Base-by-base conservation (phyloP, 2,329 filamentous ascomycete genomes). In the Teratosphaeria zuluensis region DNA sequence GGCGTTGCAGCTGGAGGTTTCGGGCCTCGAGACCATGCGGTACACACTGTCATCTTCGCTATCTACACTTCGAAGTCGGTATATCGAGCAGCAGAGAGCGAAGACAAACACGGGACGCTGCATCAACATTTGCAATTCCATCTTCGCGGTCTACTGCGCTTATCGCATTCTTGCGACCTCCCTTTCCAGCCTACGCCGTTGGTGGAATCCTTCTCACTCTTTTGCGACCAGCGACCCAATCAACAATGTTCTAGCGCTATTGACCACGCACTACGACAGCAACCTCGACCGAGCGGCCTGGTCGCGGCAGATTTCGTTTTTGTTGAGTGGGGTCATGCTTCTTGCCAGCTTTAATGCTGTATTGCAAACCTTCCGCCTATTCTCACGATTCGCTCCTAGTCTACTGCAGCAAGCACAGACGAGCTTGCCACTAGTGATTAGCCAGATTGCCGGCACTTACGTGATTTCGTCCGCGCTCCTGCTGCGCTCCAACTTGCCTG, bases 261-360 rank as follows among this genome's bases (percentile, higher is more conserved):
- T 95, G 19, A 89, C 89, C 3, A 86, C 87, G 58, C 89, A 95
- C 74, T 92, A 89, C 83, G 89, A 95, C 69, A 88, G 89, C 2
- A 84, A 86, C 61, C 81, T 95, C 30, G 88, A 95, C 74, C 88
- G 90, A 68, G 81, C 84, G 11, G 88, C 89, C 9, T 95, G 90
- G 89, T 86, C 88, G 24, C 86, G 89, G 32, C 88, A 90, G 69
- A 92, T 95, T 64, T 90, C 87, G 60, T 95, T 95, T 73, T 77
- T 90, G 24, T 80, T 95, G 4, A 90, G 87, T 7, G 90, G 90
- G 19, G 84, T 92, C 55, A 94, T 95, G 71, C 84, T 95, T 28
- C 79, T 90, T 16, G 86, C 88, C 2, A 90, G 87, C 58, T 90
- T 91, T 73, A 90, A 87, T 72, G 88, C 86, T 59, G 90, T 89